Conservation (phyloP, 148 eudicot genomes). For the Rhododendron henanense region DNA sequence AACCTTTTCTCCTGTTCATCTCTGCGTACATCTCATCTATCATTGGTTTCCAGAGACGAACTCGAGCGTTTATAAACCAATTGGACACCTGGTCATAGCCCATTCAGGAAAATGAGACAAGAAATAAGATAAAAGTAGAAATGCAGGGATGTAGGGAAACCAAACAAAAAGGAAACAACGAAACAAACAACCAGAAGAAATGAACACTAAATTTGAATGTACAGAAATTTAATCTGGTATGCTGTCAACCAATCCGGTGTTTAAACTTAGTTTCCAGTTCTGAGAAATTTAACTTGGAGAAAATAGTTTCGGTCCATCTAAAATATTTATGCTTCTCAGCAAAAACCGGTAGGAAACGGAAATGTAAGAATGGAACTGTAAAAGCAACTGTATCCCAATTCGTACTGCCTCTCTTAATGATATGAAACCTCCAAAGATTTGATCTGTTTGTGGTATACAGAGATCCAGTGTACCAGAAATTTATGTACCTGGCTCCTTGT, state of each 20-base stretch:
- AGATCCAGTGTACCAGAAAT: neutral
- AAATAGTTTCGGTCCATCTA: neutral
- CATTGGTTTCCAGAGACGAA: conserved; percentile 94
- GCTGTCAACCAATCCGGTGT: neutral
- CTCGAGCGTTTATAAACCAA: conserved; percentile 95
- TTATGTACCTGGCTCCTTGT: conserved; percentile 77
- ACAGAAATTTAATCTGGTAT: neutral
- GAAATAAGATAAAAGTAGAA: neutral
- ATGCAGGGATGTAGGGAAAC: neutral
- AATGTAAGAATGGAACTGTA: neutral
- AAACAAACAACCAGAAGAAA: neutral
- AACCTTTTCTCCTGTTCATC: conserved; percentile 53
- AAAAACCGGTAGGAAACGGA: neutral
- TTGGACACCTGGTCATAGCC: conserved; percentile 64
- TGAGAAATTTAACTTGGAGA: neutral
- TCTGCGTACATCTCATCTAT: conserved; percentile 89
- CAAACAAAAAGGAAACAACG: neutral
- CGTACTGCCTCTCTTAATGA: neutral
- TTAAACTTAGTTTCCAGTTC: neutral
- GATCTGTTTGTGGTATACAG: neutral
- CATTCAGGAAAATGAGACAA: neutral
- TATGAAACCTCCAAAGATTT: neutral
- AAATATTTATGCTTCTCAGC: neutral
- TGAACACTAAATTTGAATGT: neutral
- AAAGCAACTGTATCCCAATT: neutral